Evolutionary conservation across 345 rosid genomes (phyloP).

Genomic region (Hirschfeldia incana): DNA sequence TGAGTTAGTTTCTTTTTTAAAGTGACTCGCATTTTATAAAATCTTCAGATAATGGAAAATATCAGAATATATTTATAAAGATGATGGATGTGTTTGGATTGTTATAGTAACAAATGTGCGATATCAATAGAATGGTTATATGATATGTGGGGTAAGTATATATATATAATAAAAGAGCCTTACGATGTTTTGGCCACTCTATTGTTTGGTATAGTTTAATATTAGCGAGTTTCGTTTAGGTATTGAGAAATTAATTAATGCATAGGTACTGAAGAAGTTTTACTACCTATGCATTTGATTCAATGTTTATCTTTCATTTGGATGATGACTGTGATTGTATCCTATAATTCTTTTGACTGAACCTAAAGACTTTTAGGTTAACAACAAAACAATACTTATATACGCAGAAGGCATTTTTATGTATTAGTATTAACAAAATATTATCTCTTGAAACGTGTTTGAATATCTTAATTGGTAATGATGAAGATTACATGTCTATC

Average conservation of each 20-base stretch:
- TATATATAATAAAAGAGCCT: not conserved
- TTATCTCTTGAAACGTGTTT: not conserved
- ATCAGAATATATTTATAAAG: not conserved
- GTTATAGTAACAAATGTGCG: not conserved
- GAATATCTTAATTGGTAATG: not conserved
- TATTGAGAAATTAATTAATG: conserved; percentile 4
- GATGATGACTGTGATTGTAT: conserved; percentile 17
- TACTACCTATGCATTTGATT: not conserved
- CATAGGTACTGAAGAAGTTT: not conserved
- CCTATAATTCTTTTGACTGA: not conserved
- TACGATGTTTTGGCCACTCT: conserved; percentile 10
- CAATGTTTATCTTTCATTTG: conserved; percentile 18
- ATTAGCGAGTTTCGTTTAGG: not conserved
- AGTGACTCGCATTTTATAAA: not conserved
- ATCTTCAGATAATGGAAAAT: not conserved
- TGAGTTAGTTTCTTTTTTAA: not conserved
- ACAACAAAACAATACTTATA: not conserved
- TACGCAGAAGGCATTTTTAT: not conserved
- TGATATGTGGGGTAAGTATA: not conserved
- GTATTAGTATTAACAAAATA: not conserved
- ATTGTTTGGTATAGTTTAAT: conserved; percentile 13
- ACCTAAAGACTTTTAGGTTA: not conserved
- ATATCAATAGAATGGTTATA: not conserved
- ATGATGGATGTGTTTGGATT: not conserved
- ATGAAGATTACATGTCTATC: not conserved